Evolutionary conservation across 2,329 filamentous ascomycete genomes (phyloP).

Genomic region (Aschersonia sp.): DNA sequence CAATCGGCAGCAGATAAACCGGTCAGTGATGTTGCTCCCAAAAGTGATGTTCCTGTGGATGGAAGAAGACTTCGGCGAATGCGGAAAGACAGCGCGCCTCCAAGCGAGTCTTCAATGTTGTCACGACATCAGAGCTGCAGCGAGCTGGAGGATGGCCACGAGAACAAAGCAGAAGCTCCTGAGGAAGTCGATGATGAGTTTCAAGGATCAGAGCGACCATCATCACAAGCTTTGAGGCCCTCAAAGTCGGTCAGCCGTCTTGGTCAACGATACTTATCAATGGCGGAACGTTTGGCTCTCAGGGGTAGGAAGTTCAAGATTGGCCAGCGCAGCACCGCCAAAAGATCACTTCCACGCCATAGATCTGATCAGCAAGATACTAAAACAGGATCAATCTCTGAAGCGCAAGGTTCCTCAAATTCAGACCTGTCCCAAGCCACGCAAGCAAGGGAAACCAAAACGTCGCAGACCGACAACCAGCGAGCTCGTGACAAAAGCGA

Average conservation of each 20-base stretch:
- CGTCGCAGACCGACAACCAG: background rate
- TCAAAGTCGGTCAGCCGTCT: conserved; percentile 2
- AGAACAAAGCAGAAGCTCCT: no score
- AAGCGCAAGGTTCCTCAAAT: background rate
- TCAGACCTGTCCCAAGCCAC: background rate
- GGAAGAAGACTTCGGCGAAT: background rate
- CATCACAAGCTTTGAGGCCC: background rate
- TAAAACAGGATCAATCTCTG: background rate
- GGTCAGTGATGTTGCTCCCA: background rate
- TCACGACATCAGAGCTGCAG: no score
- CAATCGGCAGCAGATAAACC: background rate
- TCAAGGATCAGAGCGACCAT: background rate
- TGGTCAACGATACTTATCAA: conserved; percentile 29
- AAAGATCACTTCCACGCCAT: background rate
- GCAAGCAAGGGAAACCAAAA: background rate
- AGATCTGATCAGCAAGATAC: background rate
- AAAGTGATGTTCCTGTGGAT: background rate
- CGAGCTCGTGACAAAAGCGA: background rate
- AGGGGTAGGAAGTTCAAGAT: conserved; percentile 41
- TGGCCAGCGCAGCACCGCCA: conserved; percentile 16
- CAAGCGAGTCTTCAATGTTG: no score
- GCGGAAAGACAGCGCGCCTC: background rate
- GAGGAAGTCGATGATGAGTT: background rate
- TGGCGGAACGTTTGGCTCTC: conserved; percentile 42
- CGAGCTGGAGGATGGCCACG: no score